phyloP scores from a whole-genome alignment of 768 basidiomycete species.

The Wakefieldia striispora region DNA sequence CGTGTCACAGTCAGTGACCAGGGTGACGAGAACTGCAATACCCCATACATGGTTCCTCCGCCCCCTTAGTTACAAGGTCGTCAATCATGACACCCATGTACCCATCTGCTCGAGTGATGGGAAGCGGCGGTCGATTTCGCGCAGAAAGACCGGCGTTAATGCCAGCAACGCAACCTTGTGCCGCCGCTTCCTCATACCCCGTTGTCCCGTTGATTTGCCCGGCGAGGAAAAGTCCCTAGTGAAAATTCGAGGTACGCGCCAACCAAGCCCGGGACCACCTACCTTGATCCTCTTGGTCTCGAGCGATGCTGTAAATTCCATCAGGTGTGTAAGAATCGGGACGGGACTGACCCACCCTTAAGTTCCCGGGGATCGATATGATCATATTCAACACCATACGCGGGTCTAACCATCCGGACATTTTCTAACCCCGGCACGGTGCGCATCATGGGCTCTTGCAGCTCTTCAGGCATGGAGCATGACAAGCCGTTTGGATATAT shows the following conservation, averaged over 20 bases:
- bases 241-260: neutral
- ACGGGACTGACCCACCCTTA: constrained; percentile 46
- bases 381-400: constrained; percentile 94
- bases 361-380: constrained; percentile 86
- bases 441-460: constrained; percentile 80
- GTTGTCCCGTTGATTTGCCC: constrained; percentile 94
- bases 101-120: constrained; percentile 80
- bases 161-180: constrained; percentile 85
- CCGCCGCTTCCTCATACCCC: constrained; percentile 93
- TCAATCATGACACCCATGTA: constrained; percentile 92
- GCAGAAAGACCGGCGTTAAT: constrained; percentile 83
- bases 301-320: constrained; percentile 54
- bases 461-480: constrained; percentile 81
- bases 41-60: constrained; percentile 80
- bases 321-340: neutral
- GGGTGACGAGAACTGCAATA: neutral
- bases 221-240: constrained; percentile 78
- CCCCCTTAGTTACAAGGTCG: constrained; percentile 83
- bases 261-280: neutral
- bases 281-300: constrained; percentile 84
- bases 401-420: constrained; percentile 78
- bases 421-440: constrained; percentile 84
- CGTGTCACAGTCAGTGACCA: constrained; percentile 2
- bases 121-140: constrained; percentile 49
- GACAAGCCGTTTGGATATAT: constrained; percentile 92